Evolutionary conservation across 495 filamentous ascomycete genomes (phyloP).

Genomic region (Podospora pseudoanserina): DNA sequence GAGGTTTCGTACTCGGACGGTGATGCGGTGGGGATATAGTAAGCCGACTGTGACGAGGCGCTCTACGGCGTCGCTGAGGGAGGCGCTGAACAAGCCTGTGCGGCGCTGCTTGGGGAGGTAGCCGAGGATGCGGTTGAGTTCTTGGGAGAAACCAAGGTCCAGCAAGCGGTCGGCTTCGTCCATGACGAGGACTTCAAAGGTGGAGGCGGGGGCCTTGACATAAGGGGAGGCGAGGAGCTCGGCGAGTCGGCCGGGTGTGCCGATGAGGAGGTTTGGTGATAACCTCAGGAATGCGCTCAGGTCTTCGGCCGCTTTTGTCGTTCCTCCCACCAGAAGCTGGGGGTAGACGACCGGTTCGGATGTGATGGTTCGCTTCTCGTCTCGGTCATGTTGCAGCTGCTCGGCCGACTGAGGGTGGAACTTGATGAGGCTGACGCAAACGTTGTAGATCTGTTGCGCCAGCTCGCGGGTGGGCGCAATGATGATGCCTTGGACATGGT

Average conservation of each 20-base stretch:
- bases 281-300: constrained; percentile 71
- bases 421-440: constrained; percentile 69
- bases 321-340: constrained; percentile 83
- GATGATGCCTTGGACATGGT: constrained; percentile 86
- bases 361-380: constrained; percentile 51
- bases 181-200: constrained; percentile 84
- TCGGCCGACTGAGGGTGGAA: constrained; percentile 80
- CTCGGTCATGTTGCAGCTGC: constrained; percentile 46
- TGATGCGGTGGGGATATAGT: constrained; percentile 88
- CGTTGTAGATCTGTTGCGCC: constrained; percentile 81
- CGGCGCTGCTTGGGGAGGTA: constrained; percentile 87
- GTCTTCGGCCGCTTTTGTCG: constrained; percentile 78
- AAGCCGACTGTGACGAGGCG: constrained; percentile 89
- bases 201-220: constrained; percentile 82
- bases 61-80: constrained; percentile 84
- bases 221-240: constrained; percentile 88
- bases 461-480: constrained; percentile 92
- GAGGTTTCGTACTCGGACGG: constrained; percentile 74
- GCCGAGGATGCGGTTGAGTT: constrained; percentile 78
- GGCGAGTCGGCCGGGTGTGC: constrained; percentile 82
- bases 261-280: constrained; percentile 82
- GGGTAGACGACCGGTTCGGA: constrained; percentile 62
- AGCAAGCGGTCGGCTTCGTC: constrained; percentile 92
- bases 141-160: constrained; percentile 92
- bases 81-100: constrained; percentile 91